Evolutionary conservation across 2,329 filamentous ascomycete species (phyloP).

Genomic region (Aspergillus proliferans): DNA sequence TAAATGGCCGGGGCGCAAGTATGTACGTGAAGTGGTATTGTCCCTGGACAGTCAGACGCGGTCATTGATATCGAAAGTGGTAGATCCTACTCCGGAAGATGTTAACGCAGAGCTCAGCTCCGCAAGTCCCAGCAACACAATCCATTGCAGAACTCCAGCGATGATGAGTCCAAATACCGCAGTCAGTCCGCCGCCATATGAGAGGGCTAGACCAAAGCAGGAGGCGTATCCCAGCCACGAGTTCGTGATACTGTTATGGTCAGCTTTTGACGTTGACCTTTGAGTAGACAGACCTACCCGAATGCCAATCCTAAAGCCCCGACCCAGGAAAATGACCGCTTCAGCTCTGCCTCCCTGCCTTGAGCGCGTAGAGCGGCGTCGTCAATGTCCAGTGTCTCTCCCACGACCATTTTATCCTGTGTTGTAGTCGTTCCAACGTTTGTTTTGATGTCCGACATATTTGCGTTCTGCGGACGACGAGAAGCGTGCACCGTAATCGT

Average conservation of each 20-base stretch:
- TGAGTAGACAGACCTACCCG: slow-evolving; percentile 7
- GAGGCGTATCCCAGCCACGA: slow-evolving; percentile 18
- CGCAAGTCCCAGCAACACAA: slow-evolving; percentile 9
- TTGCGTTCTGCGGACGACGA: too few relatives aligned
- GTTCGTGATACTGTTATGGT: slow-evolving; percentile 14
- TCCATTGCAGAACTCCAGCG: slow-evolving; percentile 17
- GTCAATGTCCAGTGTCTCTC: background rate
- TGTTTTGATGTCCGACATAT: too few relatives aligned
- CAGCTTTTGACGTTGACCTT: background rate
- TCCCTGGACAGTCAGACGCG: slow-evolving; percentile 3
- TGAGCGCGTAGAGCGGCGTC: slow-evolving; percentile 6
- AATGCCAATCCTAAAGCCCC: slow-evolving; percentile 21
- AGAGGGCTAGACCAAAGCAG: slow-evolving; percentile 18
- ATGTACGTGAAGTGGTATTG: slow-evolving; percentile 27
- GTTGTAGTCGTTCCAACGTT: too few relatives aligned
- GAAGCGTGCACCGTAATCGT: too few relatives aligned
- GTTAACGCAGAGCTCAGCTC: slow-evolving; percentile 11
- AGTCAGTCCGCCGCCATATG: slow-evolving; percentile 17
- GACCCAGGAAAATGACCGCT: slow-evolving; percentile 17
- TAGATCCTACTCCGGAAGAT: slow-evolving; percentile 1
- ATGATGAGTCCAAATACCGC: slow-evolving; percentile 18
- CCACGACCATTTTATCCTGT: too few relatives aligned
- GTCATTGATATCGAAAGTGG: background rate
- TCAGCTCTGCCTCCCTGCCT: slow-evolving; percentile 5
- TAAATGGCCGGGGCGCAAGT: slow-evolving; percentile 14